Evolutionary conservation across 306 rosid genomes (phyloP).

Genomic region (Sindora glabra): DNA sequence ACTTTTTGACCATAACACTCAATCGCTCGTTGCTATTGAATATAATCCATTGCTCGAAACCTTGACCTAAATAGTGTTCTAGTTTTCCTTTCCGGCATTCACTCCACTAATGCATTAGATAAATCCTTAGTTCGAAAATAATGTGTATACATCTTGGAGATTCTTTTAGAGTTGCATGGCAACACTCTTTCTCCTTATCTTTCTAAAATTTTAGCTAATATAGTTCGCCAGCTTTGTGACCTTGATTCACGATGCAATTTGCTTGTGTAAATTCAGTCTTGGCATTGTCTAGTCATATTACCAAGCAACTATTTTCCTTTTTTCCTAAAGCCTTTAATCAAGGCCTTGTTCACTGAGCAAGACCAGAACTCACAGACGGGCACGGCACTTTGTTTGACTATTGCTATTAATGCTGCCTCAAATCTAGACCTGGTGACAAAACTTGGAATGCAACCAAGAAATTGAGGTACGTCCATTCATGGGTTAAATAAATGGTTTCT

Average conservation of each 20-base stretch:
- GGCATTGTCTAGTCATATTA: conserved; percentile 43
- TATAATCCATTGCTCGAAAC: conserved; percentile 52
- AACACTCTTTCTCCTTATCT: conserved; percentile 51
- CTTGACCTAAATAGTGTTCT: conserved; percentile 37
- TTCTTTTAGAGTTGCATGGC: conserved; percentile 54
- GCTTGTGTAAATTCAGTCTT: conserved; percentile 59
- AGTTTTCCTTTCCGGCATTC: conserved; percentile 53
- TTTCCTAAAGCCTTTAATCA: conserved; percentile 53
- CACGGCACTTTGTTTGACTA: conserved; percentile 60
- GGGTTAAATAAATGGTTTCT: too few species aligned
- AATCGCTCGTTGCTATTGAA: conserved; percentile 41
- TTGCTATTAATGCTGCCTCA: conserved; percentile 48
- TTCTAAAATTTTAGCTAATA: conserved; percentile 42
- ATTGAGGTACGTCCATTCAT: too few species aligned
- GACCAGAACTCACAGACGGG: conserved; percentile 62
- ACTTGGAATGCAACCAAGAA: too few species aligned
- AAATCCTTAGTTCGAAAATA: conserved; percentile 58
- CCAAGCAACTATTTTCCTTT: conserved; percentile 45
- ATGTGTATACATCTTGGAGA: conserved; percentile 47
- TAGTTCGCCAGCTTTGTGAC: conserved; percentile 67
- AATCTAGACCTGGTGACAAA: conserved; percentile 59
- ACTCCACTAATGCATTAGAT: conserved; percentile 64
- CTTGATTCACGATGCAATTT: conserved; percentile 68
- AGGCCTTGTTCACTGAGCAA: too few species aligned
- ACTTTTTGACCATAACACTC: conserved; percentile 82